These are phyloP conservation scores for Fomitopsis betulina DNA, from an alignment of 1,284 basidiomycete genomes.

Conservation along the genomic window DNA sequence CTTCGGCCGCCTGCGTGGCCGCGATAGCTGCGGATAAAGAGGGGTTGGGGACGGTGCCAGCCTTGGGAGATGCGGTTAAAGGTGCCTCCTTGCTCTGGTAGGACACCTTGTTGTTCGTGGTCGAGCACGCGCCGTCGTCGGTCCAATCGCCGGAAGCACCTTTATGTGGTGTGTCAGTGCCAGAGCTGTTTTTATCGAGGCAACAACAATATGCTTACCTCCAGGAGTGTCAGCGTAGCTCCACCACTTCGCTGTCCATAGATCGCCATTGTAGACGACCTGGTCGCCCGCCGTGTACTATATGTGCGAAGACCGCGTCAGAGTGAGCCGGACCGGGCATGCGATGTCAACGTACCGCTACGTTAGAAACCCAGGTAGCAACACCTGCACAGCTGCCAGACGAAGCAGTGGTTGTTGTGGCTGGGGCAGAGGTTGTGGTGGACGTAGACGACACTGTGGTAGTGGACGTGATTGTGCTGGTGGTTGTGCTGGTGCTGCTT, in stretches of 20 bases:
- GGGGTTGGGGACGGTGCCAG: conserved; percentile 5
- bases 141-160: conserved; percentile 34
- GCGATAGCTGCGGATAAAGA: conserved; percentile 6
- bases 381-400: conserved; percentile 42
- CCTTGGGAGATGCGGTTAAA: conserved; percentile 7
- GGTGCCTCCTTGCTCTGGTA: conserved; percentile 23
- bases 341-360: conserved; percentile 35
- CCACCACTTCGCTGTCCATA: conserved; percentile 61
- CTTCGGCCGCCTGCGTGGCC: neutral
- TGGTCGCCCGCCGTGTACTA: conserved; percentile 44
- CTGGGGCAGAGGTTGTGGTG: conserved; percentile 24
- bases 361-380: conserved; percentile 37
- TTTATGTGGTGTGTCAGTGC: conserved; percentile 2
- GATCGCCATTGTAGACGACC: conserved; percentile 40
- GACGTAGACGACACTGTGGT: conserved; percentile 19
- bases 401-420: conserved; percentile 15
- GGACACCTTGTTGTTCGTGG: conserved; percentile 12
- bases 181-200: neutral
- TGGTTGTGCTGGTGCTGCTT: conserved; percentile 23
- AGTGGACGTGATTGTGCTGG: conserved; percentile 20
- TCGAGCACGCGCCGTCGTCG: conserved; percentile 33
- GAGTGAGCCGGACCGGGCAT: neutral
- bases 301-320: neutral
- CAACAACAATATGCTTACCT: conserved; percentile 22
- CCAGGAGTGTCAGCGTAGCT: conserved; percentile 42